phyloP scores from a whole-genome alignment of 1,139 yeast species.

The Sugiyamaella castrensis region DNA sequence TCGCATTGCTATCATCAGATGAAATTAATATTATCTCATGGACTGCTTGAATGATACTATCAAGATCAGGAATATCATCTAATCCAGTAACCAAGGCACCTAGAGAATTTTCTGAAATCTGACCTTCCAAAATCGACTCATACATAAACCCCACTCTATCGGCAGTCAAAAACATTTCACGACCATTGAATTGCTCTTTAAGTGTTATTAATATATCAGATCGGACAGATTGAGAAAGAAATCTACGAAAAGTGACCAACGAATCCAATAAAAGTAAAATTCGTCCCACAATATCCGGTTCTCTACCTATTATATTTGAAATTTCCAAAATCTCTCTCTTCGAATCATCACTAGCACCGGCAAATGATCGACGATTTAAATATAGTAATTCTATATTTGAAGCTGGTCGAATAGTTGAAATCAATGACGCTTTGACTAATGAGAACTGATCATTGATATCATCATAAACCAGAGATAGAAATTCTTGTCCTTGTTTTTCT shows the following conservation, averaged over 20 bases:
- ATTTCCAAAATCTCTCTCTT: conserved; percentile 13
- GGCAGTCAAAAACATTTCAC: conserved; percentile 22
- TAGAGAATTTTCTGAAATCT: conserved; percentile 22
- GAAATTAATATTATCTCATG: neutral
- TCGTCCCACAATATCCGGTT: conserved; percentile 15
- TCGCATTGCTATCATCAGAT: neutral
- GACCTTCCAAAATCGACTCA: conserved; percentile 20
- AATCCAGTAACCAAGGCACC: conserved; percentile 24
- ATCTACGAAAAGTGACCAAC: conserved; percentile 19
- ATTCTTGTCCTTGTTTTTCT: conserved; percentile 55
- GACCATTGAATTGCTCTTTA: conserved; percentile 19
- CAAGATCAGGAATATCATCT: conserved; percentile 23
- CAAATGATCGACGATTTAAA: conserved; percentile 25
- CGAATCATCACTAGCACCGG: conserved; percentile 7
- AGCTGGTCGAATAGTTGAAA: conserved; percentile 25
- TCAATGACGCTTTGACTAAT: conserved; percentile 26
- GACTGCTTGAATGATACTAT: conserved; percentile 14
- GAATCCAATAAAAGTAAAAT: conserved; percentile 22
- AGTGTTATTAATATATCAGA: conserved; percentile 17
- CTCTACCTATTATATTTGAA: conserved; percentile 8
- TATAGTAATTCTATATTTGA: conserved; percentile 25
- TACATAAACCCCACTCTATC: conserved; percentile 24
- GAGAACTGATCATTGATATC: conserved; percentile 18
- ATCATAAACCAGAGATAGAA: conserved; percentile 42
- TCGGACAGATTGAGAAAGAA: conserved; percentile 17